Percentiles rank a stretch among this genome's conserved stretches.
These are phyloP conservation scores for Fomitopsis pinicola DNA, from an alignment of 1,284 basidiomycete species.

Conservation along the genomic window DNA sequence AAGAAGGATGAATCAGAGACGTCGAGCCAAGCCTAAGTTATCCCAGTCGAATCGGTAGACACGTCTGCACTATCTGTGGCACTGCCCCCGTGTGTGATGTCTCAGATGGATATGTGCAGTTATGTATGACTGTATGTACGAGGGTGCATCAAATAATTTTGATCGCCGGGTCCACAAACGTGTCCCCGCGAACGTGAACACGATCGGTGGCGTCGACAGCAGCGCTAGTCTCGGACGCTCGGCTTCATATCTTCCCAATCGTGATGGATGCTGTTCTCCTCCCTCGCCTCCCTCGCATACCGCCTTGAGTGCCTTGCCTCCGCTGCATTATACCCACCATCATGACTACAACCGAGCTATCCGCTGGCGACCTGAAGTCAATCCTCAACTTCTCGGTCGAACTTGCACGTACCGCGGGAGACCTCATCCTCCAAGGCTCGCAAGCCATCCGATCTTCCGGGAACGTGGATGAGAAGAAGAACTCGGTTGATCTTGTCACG, in stretches of 20 bases:
- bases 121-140: not conserved
- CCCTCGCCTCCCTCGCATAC: not conserved
- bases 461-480: constrained; percentile 80
- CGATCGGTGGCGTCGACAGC: not conserved
- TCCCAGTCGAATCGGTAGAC: not conserved
- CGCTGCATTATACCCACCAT: not conserved
- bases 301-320: not conserved
- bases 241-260: not conserved
- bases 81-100: not conserved
- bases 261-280: not conserved
- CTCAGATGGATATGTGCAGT: too few relatives aligned
- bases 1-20: constrained; percentile 18
- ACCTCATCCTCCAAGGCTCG: constrained; percentile 70
- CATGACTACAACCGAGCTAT: constrained; percentile 4
- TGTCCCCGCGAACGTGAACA: not conserved
- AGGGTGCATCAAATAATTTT: not conserved
- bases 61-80: not conserved
- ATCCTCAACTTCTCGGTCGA: constrained; percentile 72
- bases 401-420: constrained; percentile 71
- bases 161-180: not conserved
- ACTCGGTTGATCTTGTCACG: constrained; percentile 93
- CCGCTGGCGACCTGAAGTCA: constrained; percentile 46
- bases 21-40: constrained; percentile 3
- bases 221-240: not conserved
- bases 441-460: constrained; percentile 56